Evolutionary conservation across 2,329 filamentous ascomycete genomes (phyloP).

Genomic region (Talaromyces funiculosus): DNA sequence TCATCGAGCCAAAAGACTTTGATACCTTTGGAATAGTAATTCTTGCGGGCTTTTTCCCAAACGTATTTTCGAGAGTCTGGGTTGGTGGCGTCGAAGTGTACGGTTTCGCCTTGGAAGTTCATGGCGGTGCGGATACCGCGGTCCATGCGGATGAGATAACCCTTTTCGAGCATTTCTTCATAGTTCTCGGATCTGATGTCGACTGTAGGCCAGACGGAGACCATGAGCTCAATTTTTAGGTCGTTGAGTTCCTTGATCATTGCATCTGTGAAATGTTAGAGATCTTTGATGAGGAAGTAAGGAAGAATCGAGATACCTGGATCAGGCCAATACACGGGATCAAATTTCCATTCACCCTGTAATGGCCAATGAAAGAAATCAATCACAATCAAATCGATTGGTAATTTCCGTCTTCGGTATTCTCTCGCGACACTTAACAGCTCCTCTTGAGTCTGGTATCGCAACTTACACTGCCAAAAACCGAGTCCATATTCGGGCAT

Average conservation of each 20-base stretch:
- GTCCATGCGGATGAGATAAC: slow-evolving; percentile 56
- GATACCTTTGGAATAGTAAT: slow-evolving; percentile 60
- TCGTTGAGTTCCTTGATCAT: slow-evolving; percentile 59
- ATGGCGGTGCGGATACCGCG: slow-evolving; percentile 55
- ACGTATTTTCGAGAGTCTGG: slow-evolving; percentile 54
- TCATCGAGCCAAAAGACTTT: slow-evolving; percentile 65
- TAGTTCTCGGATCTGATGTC: slow-evolving; percentile 56
- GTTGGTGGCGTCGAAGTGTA: slow-evolving; percentile 61
- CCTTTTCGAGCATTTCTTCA: slow-evolving; percentile 56
- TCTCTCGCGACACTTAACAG: slow-evolving; percentile 56
- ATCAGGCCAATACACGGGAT: slow-evolving; percentile 59
- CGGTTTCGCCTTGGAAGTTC: slow-evolving; percentile 54
- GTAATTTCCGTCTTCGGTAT: slow-evolving; percentile 51
- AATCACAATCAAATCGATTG: slow-evolving; percentile 60
- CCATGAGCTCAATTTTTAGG: slow-evolving; percentile 60
- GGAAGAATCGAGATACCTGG: slow-evolving; percentile 39
- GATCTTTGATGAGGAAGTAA: not conserved
- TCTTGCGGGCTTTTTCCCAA: slow-evolving; percentile 54
- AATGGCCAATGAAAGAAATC: slow-evolving; percentile 65
- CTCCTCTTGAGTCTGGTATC: slow-evolving; percentile 62
- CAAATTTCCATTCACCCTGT: slow-evolving; percentile 65
- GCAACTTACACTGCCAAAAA: slow-evolving; percentile 64
- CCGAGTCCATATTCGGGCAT: slow-evolving; percentile 65
- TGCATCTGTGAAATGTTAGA: slow-evolving; percentile 37
- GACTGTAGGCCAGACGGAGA: slow-evolving; percentile 65